Percentiles rank a stretch among this genome's conserved stretches.
Conservation (phyloP, 2,329 filamentous ascomycete species). For the Colletotrichum horii region DNA sequence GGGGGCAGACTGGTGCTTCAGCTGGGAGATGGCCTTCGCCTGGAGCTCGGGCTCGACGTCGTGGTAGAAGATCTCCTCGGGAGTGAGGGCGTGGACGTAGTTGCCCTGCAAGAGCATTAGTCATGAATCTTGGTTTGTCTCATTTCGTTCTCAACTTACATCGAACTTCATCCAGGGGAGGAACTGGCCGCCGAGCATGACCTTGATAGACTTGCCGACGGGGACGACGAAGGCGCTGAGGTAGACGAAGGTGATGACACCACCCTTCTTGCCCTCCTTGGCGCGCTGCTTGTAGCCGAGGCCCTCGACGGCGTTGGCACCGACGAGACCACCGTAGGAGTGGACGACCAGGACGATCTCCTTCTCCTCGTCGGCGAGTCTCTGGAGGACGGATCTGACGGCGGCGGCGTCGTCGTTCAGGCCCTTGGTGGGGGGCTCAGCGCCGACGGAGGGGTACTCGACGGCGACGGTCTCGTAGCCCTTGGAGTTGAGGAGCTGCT, state of each 20-base stretch:
- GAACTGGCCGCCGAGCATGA: conserved; percentile 25
- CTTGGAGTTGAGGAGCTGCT: conserved; percentile 30
- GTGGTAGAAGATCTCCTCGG: conserved; percentile 27
- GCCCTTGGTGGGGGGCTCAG: conserved; percentile 29
- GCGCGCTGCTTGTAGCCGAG: conserved; percentile 37
- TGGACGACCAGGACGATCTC: conserved; percentile 47
- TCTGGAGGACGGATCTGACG: conserved; percentile 29
- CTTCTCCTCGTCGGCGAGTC: conserved; percentile 37
- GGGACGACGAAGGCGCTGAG: conserved; percentile 37
- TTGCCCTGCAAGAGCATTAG: conserved; percentile 12
- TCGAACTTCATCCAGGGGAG: conserved; percentile 31
- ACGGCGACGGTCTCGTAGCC: conserved; percentile 36
- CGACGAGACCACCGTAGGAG: conserved; percentile 47
- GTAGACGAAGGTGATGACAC: conserved; percentile 42
- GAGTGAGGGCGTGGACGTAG: neutral
- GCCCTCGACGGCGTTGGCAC: conserved; percentile 39
- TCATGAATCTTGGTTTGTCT: neutral
- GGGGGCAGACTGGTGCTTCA: neutral
- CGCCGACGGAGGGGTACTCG: conserved; percentile 35
- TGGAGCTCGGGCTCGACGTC: conserved; percentile 24
- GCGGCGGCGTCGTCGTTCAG: conserved; percentile 35
- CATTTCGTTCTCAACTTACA: conserved; percentile 8
- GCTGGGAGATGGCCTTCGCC: conserved; percentile 16
- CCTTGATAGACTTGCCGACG: conserved; percentile 25
- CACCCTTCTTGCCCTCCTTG: conserved; percentile 36